Evolutionary conservation across 2,329 filamentous ascomycete species (phyloP).

Genomic region (Hypoxylon sp.): DNA sequence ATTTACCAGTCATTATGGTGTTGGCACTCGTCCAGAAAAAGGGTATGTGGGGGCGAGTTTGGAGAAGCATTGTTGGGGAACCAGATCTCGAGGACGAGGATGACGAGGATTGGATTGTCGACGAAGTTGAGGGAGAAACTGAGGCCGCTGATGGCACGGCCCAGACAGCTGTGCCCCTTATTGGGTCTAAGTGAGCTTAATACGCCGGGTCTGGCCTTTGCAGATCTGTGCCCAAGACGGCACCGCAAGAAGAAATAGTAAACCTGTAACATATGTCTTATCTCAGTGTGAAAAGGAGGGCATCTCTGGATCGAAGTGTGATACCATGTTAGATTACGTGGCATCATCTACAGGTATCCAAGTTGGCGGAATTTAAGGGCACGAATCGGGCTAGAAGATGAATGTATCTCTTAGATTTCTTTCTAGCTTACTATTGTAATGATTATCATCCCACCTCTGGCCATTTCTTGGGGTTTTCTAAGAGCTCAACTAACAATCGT

Average conservation of each 20-base stretch:
- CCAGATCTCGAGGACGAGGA: constrained; percentile 72
- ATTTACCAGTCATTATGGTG: constrained; percentile 90
- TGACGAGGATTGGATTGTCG: constrained; percentile 61
- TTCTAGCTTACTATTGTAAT: constrained; percentile 34
- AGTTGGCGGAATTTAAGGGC: not conserved
- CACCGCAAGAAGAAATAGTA: constrained; percentile 3
- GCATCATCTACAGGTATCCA: constrained; percentile 11
- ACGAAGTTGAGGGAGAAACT: constrained; percentile 32
- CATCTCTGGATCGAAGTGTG: not conserved
- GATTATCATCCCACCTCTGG: constrained; percentile 29
- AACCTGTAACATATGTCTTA: constrained; percentile 41
- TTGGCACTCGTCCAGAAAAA: constrained; percentile 94
- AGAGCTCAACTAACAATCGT: constrained; percentile 17
- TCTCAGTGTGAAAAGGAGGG: constrained; percentile 20
- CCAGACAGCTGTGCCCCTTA: constrained; percentile 14
- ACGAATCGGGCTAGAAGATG: constrained; percentile 15
- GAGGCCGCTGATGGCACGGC: constrained; percentile 23
- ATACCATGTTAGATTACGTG: constrained; percentile 4
- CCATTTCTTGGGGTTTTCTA: constrained; percentile 10
- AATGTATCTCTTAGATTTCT: constrained; percentile 33
- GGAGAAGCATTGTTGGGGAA: constrained; percentile 75
- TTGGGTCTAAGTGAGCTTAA: constrained; percentile 31
- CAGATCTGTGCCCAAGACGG: constrained; percentile 19
- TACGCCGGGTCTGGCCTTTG: constrained; percentile 10
- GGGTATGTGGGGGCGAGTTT: constrained; percentile 89